Base-by-base conservation (phyloP, 768 basidiomycete species). In the Saitozyma podzolica region DNA sequence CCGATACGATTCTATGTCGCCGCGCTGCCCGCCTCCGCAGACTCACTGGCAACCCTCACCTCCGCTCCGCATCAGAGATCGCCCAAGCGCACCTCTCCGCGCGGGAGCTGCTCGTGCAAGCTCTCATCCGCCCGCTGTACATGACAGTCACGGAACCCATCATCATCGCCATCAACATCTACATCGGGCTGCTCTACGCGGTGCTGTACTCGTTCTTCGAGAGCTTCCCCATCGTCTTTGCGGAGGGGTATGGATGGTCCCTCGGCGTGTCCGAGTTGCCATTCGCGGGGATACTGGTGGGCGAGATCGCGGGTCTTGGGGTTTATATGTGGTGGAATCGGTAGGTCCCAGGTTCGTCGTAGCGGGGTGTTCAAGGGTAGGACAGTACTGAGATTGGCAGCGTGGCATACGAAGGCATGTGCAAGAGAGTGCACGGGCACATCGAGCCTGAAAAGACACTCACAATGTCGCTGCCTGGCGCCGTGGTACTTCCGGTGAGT, bases 171-270 rank as follows among this genome's bases (percentile, higher is more conserved):
- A 59, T 67, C 10, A 60, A 66, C 40, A 49, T 70, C 3, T 70
- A 70, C 56, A 66, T 70, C 52, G 68, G 66, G 9, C 49, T 71
- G 29, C 55, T 71, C 20, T 71, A 71, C 64, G 63, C 66, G 37
- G 53, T 66, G 43, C 47, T 65, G 40, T 73, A 73, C 52, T 62
- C 65, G 8, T 73, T 64, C 58, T 73, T 73, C 42, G 71, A 73
- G 50, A 62, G 59, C 52, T 73, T 70, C 60, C 71, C 68, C 9
- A 59, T 73, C 17, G 68, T 73, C 13, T 73, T 58, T 50, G 14
- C 48, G 29, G 58, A 61, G 37, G 68, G 63, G 0, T 68, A 70
- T 52, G 63, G 62, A 10, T 73, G 62, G 65, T 59, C 52, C 52
- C 47, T 66, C 20, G 68, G 68, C n/a, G 63, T 64, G 13, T 67